A percentile compares a stretch with the other conserved stretches of the same genome.
These are phyloP conservation scores for Yamadazyma scolyti DNA, from an alignment of 805 yeast genomes.

Conservation along the genomic window DNA sequence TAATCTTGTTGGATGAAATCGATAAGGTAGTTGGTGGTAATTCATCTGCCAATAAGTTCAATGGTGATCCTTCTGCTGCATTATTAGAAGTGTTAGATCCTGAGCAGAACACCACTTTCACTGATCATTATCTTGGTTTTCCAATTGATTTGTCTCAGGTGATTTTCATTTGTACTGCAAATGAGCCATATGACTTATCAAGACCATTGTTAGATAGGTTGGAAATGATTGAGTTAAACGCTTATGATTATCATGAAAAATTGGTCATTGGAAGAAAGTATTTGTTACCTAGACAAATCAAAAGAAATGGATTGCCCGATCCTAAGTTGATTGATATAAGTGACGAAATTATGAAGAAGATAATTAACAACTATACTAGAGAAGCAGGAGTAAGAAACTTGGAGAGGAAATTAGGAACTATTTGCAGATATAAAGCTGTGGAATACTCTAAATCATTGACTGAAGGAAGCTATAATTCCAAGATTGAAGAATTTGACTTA, in stretches of 20 bases:
- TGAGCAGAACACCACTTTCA: conserved; percentile 74
- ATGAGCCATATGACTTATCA: conserved; percentile 65
- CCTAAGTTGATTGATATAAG: conserved; percentile 41
- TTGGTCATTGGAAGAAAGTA: conserved; percentile 64
- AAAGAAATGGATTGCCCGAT: conserved; percentile 58
- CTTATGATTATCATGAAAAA: conserved; percentile 79
- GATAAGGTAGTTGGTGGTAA: conserved; percentile 67
- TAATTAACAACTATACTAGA: conserved; percentile 69
- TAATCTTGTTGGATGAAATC: conserved; percentile 78
- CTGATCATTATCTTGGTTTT: conserved; percentile 81
- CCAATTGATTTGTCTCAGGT: conserved; percentile 82
- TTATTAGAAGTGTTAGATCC: conserved; percentile 86
- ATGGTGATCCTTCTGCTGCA: conserved; percentile 91
- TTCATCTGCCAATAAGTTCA: conserved; percentile 40
- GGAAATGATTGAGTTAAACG: conserved; percentile 75
- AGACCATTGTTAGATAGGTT: conserved; percentile 79
- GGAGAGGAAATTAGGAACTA: conserved; percentile 69
- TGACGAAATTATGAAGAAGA: conserved; percentile 52
- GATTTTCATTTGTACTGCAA: conserved; percentile 82
- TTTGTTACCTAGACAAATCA: conserved; percentile 71
- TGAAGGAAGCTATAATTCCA: conserved; percentile 28
- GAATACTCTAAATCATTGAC: conserved; percentile 44
- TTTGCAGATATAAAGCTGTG: conserved; percentile 81
- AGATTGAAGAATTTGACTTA: conserved; percentile 52
- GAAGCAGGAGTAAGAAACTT: conserved; percentile 85